These are phyloP conservation scores for Gossypium rotundifolium DNA, from an alignment of 345 rosid genomes.

Conservation along the genomic window DNA sequence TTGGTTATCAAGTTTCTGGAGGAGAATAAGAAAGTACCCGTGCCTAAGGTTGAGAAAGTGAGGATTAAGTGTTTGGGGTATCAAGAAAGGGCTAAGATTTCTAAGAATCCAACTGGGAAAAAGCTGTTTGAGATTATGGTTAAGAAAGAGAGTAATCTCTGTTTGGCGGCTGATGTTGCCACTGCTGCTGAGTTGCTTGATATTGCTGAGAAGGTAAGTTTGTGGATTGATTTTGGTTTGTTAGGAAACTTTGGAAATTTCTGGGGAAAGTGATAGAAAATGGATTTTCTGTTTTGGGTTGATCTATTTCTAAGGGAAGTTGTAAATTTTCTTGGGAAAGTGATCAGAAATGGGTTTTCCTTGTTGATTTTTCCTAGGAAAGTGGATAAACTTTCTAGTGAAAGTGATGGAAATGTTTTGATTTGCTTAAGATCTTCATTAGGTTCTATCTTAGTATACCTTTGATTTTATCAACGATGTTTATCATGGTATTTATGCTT, in stretches of 20 bases:
- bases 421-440: not conserved
- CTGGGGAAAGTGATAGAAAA: not conserved
- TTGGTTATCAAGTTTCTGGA: constrained; percentile 62
- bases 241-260: not conserved
- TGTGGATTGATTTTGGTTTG: not conserved
- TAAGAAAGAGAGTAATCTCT: constrained; percentile 79
- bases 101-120: constrained; percentile 72
- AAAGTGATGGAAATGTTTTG: not conserved
- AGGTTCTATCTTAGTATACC: not conserved
- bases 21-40: constrained; percentile 71
- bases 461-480: not conserved
- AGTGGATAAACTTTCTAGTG: too few relatives aligned
- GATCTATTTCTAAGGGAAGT: not conserved
- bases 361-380: not conserved
- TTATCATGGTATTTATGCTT: not conserved
- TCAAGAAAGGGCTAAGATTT: constrained; percentile 57
- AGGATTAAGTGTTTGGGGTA: constrained; percentile 45
- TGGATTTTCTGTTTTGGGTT: not conserved
- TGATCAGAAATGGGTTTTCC: not conserved
- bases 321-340: not conserved
- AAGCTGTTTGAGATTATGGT: constrained; percentile 77
- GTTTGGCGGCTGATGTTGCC: constrained; percentile 94
- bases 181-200: constrained; percentile 84
- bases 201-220: constrained; percentile 69
- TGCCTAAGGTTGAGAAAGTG: constrained; percentile 44